Base-by-base conservation (phyloP, 371 early-diverging fungal species). In the Rhizopus microsporus region DNA sequence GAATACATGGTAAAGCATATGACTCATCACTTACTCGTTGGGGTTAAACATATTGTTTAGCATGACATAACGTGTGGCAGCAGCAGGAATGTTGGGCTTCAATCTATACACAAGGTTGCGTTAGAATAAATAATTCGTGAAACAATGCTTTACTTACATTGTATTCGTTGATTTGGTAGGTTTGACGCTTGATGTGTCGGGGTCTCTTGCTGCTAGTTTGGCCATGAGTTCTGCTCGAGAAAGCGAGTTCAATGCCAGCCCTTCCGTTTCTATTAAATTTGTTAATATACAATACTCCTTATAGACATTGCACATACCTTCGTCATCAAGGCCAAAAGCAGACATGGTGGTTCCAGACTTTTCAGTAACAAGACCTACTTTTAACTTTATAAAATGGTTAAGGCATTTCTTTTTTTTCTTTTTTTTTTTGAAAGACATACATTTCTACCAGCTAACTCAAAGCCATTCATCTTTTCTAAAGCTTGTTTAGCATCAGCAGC, bases 1-100 rank as follows among this genome's bases (percentile, higher is more conserved):
- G 51, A 32, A 15, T 40, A 53, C 15, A 8, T 32, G 32, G 1
- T 4, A 32, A 17, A 23, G 7, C 30, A 30, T 38, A 50, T 13
- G 6, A 30, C 3, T 5, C 6, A 38, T 13, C 6, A 77, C 87
- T 72, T 86, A 92, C 90, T 93, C 92, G 38, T 74, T 85, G 15
- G 95, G 94, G 50, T 95, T 85, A 65, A 95, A 96, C 96, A 96
- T 95, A 60, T 96, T 94, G 58, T 86, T 88, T 62, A 97, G 70
- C 68, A 92, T 71, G n/a, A 93, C 74, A 51, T 84, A 83, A 15
- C 84, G 82, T 15, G 84, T 68, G 10, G 80, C 66, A 39, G 61
- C 67, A 33, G 64, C 62, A 35, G 74, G 77, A 38, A 85, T 75
- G 46, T 75, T 71, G 6, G 84, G 72, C 46, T 68, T 68, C 16